A percentile compares a stretch with the other conserved stretches of the same genome.
phyloP scores from a whole-genome alignment of 345 rosid genomes.

The Odontarrhena argentea region DNA sequence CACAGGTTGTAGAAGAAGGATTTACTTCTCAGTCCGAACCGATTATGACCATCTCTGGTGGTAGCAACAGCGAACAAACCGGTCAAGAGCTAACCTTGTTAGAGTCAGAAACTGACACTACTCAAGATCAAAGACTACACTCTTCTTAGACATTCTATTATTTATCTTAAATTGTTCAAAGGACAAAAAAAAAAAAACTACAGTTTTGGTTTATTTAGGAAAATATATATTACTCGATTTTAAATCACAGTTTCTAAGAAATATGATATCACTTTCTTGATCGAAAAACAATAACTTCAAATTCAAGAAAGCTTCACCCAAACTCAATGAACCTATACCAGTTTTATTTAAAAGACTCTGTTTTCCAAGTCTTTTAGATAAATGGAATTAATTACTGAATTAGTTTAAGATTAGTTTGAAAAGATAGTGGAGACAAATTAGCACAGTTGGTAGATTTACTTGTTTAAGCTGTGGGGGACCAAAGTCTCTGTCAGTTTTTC shows the following conservation, averaged over 20 bases:
- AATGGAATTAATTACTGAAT: neutral
- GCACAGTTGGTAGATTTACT: slow-evolving; percentile 43
- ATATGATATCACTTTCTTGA: slow-evolving; percentile 9
- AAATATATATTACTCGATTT: neutral
- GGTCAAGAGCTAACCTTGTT: slow-evolving; percentile 35
- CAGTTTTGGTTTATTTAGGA: slow-evolving; percentile 9
- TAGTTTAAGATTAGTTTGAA: slow-evolving; percentile 10
- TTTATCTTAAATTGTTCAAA: slow-evolving; percentile 13
- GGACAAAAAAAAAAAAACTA: neutral
- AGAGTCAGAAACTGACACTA: slow-evolving; percentile 38
- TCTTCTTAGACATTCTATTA: slow-evolving; percentile 6
- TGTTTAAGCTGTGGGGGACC: slow-evolving; percentile 43
- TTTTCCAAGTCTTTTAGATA: neutral
- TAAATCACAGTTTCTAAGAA: too few relatives aligned
- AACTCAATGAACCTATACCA: slow-evolving; percentile 19
- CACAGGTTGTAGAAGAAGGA: slow-evolving; percentile 15
- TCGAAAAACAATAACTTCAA: neutral
- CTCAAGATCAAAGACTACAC: slow-evolving; percentile 23
- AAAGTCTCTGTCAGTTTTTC: slow-evolving; percentile 15
- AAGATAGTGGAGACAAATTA: slow-evolving; percentile 38
- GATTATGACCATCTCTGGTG: slow-evolving; percentile 32
- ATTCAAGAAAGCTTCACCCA: neutral
- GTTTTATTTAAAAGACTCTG: neutral
- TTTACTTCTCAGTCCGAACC: slow-evolving; percentile 37
- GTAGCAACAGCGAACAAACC: slow-evolving; percentile 30